A percentile compares a stretch with the other conserved stretches of the same genome.
Evolutionary conservation across 192 early-diverging fungal genomes (phyloP).

Genomic region (Coemansia sp.): DNA sequence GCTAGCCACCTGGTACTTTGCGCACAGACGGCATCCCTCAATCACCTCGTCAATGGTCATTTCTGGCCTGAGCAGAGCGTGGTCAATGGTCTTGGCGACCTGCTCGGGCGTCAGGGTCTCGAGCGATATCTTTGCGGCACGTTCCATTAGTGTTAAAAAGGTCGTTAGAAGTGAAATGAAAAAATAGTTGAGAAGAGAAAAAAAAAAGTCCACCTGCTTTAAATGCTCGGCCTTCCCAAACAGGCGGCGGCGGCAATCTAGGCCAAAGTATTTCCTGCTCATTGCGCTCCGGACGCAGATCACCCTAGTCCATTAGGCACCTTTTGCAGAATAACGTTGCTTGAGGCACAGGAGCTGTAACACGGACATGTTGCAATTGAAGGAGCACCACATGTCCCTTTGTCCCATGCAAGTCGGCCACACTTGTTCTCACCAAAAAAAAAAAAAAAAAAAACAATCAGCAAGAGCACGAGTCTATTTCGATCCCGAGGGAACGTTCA

Average conservation of each 20-base stretch:
- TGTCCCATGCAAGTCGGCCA: background rate
- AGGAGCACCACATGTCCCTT: background rate
- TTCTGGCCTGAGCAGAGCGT: slow-evolving; percentile 58
- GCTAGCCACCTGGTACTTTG: slow-evolving; percentile 52
- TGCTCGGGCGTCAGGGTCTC: slow-evolving; percentile 53
- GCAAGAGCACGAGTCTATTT: background rate
- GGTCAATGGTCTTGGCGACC: slow-evolving; percentile 60
- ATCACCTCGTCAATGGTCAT: slow-evolving; percentile 56
- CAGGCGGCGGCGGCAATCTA: background rate
- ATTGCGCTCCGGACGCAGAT: background rate
- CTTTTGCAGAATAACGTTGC: background rate
- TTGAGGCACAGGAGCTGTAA: background rate
- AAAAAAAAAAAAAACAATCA: background rate
- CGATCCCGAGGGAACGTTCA: background rate
- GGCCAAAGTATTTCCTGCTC: background rate
- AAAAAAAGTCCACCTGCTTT: background rate
- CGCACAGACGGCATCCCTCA: slow-evolving; percentile 54
- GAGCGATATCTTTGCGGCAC: slow-evolving; percentile 26
- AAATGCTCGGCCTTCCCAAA: background rate
- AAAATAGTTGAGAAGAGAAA: background rate
- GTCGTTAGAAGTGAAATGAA: background rate
- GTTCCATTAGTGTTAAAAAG: background rate
- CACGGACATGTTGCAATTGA: background rate
- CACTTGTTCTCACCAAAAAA: background rate
- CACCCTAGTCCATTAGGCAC: background rate